These are phyloP conservation scores for Pisolithus tinctorius DNA, from an alignment of 768 basidiomycete genomes.

Conservation along the genomic window DNA sequence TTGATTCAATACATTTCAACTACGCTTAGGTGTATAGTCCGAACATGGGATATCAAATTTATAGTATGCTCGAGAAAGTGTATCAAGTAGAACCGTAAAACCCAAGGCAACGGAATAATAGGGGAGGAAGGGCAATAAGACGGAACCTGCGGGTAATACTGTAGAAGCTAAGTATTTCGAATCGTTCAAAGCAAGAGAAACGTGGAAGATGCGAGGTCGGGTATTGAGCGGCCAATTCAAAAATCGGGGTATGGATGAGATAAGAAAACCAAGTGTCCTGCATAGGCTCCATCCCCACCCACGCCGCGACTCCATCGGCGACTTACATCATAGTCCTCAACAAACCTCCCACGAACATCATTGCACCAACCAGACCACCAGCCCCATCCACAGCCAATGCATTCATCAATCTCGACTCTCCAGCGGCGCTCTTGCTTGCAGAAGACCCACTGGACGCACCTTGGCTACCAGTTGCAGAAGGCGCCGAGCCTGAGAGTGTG, in stretches of 20 bases:
- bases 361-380: not conserved
- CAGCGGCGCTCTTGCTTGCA: not conserved
- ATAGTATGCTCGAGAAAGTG: too few species aligned
- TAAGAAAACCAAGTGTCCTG: not conserved
- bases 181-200: too few species aligned
- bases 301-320: not conserved
- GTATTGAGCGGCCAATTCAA: not conserved
- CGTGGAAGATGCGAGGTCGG: too few species aligned
- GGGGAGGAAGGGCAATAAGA: too few species aligned
- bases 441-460: slow-evolving; percentile 3
- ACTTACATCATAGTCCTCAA: not conserved
- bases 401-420: not conserved
- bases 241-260: not conserved
- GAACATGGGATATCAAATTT: too few species aligned
- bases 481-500: slow-evolving; percentile 1
- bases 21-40: too few species aligned
- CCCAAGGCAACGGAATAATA: too few species aligned
- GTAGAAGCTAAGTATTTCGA: too few species aligned
- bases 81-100: too few species aligned
- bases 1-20: too few species aligned
- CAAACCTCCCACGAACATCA: not conserved
- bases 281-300: not conserved
- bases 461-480: slow-evolving; percentile 4
- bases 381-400: slow-evolving; percentile 3
- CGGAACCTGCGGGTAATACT: too few species aligned